A percentile compares a stretch with the other conserved stretches of the same genome.
Conservation (phyloP, 2,329 filamentous ascomycete genomes). For the Graphilbum ipis-grandicollis region DNA sequence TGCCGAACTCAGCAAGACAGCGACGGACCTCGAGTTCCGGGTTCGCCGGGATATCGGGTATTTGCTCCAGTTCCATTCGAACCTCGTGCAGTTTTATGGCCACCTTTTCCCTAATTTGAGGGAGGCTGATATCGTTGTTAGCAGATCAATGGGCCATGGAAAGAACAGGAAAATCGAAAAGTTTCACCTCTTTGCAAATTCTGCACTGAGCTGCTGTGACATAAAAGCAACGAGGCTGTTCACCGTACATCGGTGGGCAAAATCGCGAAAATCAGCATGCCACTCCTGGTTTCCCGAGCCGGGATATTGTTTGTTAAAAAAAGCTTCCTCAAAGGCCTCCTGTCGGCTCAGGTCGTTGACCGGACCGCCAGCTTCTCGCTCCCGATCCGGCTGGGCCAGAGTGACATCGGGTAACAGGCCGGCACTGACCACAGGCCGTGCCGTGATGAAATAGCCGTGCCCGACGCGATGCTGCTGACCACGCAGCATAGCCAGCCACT, state of each 20-base stretch:
- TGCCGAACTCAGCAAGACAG: conserved; percentile 39
- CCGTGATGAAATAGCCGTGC: conserved; percentile 66
- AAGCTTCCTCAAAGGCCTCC: conserved; percentile 30
- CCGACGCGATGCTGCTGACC: conserved; percentile 45
- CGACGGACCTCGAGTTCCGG: conserved; percentile 47
- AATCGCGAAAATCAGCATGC: conserved; percentile 29
- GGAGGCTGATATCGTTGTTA: conserved; percentile 9
- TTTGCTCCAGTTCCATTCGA: conserved; percentile 30
- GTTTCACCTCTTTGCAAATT: conserved; percentile 32
- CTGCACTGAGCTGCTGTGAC: conserved; percentile 32
- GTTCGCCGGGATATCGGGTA: conserved; percentile 53
- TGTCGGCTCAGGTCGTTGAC: conserved; percentile 34
- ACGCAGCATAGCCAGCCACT: conserved; percentile 47
- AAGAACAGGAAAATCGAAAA: too few relatives aligned
- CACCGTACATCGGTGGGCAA: conserved; percentile 32
- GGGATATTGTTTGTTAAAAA: conserved; percentile 22
- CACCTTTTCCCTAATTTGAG: conserved; percentile 32
- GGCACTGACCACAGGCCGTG: conserved; percentile 30
- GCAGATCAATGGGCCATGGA: not conserved
- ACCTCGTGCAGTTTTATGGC: conserved; percentile 31
- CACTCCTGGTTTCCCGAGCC: conserved; percentile 21
- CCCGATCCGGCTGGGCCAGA: not conserved
- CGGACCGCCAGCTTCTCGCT: not conserved
- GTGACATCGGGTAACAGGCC: conserved; percentile 3
- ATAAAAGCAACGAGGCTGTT: conserved; percentile 33